Evolutionary conservation across 2,329 filamentous ascomycete genomes (phyloP).

Genomic region (Penicillium sp.): DNA sequence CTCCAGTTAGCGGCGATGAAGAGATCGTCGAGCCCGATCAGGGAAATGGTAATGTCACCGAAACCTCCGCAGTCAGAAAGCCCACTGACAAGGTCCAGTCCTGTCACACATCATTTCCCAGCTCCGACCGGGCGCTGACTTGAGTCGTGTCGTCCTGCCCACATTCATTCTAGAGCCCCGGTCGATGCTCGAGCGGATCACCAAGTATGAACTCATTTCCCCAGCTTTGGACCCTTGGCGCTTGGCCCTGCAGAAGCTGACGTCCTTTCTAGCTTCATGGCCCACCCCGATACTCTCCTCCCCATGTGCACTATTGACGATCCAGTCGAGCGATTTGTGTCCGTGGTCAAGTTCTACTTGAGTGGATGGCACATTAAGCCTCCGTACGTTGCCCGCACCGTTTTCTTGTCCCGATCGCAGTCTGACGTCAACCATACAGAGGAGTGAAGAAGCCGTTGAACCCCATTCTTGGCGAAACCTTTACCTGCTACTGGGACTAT

Average conservation of each 20-base stretch:
- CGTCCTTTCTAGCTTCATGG: slow-evolving; percentile 78
- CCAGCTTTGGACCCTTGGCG: neutral
- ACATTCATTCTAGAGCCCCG: slow-evolving; percentile 97
- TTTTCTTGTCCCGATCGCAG: neutral
- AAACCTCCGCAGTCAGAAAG: neutral
- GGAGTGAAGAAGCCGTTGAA: slow-evolving; percentile 98
- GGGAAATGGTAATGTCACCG: slow-evolving; percentile 72
- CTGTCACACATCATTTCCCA: slow-evolving; percentile 97
- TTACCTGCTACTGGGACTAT: slow-evolving; percentile 94
- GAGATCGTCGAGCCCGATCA: slow-evolving; percentile 89
- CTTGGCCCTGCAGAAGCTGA: neutral
- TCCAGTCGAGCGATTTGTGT: slow-evolving; percentile 83
- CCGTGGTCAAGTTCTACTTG: slow-evolving; percentile 96
- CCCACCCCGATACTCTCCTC: slow-evolving; percentile 92
- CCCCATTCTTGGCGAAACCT: slow-evolving; percentile 91
- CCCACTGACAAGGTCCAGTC: slow-evolving; percentile 55
- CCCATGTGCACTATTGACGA: slow-evolving; percentile 86
- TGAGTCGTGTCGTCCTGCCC: slow-evolving; percentile 90
- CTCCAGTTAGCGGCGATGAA: slow-evolving; percentile 60
- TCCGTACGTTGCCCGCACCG: slow-evolving; percentile 62
- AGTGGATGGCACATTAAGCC: slow-evolving; percentile 99
- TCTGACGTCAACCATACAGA: slow-evolving; percentile 47
- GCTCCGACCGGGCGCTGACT: slow-evolving; percentile 88
- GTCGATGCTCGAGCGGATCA: slow-evolving; percentile 98
- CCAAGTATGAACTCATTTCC: slow-evolving; percentile 68